Conservation (phyloP, 371 early-diverging fungal species). For the Catenaria anguillulae region DNA sequence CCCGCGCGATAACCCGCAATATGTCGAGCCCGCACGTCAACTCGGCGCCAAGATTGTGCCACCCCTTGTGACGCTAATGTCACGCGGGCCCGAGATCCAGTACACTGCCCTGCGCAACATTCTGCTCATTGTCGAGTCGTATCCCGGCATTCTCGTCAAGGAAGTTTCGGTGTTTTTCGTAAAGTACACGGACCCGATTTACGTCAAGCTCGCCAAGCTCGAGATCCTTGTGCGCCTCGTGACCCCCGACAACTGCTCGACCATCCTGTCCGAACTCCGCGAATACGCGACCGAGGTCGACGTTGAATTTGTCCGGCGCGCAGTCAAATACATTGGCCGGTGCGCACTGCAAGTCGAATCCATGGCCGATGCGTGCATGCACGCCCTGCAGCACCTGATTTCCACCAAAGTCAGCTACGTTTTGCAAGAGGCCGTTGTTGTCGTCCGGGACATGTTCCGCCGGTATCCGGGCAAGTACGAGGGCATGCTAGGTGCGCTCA, state of each 20-base stretch:
- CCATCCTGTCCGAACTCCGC: conserved; percentile 74
- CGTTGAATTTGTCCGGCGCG: conserved; percentile 86
- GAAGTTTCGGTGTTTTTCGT: conserved; percentile 88
- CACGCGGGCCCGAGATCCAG: conserved; percentile 80
- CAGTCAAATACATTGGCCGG: conserved; percentile 81
- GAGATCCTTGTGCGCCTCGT: conserved; percentile 74
- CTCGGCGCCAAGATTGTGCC: conserved; percentile 75
- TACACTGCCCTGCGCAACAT: conserved; percentile 88
- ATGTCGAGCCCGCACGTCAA: conserved; percentile 45
- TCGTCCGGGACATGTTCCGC: conserved; percentile 86
- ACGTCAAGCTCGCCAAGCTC: conserved; percentile 86
- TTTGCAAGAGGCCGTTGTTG: conserved; percentile 84
- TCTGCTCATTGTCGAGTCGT: conserved; percentile 62
- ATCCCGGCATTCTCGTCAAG: conserved; percentile 61
- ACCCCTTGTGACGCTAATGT: conserved; percentile 76
- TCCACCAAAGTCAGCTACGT: conserved; percentile 83
- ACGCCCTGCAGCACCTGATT: conserved; percentile 68
- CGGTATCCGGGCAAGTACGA: conserved; percentile 91
- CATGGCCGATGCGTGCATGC: conserved; percentile 69
- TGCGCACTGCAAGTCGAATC: conserved; percentile 76
- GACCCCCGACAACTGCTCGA: conserved; percentile 58
- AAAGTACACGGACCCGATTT: conserved; percentile 92
- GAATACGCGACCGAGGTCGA: conserved; percentile 91
- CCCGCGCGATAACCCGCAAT: conserved; percentile 45
- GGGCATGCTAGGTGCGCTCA: conserved; percentile 50